These are phyloP conservation scores for Oryza meridionalis DNA, from an alignment of 176 grass and related monocot species.

Conservation along the genomic window DNA sequence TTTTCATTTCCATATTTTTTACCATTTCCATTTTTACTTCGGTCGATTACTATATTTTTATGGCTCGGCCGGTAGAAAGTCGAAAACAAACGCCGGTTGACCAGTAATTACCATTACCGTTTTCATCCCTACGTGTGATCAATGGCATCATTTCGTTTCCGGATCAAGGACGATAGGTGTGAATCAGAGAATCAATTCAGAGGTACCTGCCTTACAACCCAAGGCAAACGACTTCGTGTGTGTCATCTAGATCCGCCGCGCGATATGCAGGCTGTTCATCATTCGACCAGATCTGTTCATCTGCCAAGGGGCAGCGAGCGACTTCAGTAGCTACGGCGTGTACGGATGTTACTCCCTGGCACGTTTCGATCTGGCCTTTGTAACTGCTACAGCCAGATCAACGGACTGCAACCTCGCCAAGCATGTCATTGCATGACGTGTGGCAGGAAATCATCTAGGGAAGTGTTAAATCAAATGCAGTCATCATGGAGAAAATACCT, in stretches of 20 bases:
- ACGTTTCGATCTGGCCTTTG: background rate
- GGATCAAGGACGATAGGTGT: background rate
- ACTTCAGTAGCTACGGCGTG: background rate
- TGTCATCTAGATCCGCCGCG: background rate
- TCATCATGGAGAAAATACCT: slow-evolving; percentile 1
- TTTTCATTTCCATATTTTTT: no score
- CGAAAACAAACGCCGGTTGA: no score
- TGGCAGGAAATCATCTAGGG: background rate
- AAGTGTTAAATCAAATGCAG: slow-evolving; percentile 8
- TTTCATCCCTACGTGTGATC: no score
- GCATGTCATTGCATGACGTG: background rate
- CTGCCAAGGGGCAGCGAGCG: background rate
- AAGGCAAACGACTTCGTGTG: slow-evolving; percentile 23
- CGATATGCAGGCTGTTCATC: background rate
- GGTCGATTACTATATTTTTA: no score
- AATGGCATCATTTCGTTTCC: slow-evolving; percentile 9
- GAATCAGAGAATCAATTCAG: background rate
- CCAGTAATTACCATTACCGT: no score
- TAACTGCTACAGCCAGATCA: background rate
- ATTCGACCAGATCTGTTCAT: background rate
- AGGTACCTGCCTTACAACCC: slow-evolving; percentile 17
- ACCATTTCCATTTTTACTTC: no score
- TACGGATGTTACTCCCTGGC: background rate
- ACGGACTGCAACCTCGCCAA: background rate
- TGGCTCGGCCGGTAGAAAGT: no score